Base-by-base conservation (phyloP, 208 protist genomes). In the Leishmania amazonensis region DNA sequence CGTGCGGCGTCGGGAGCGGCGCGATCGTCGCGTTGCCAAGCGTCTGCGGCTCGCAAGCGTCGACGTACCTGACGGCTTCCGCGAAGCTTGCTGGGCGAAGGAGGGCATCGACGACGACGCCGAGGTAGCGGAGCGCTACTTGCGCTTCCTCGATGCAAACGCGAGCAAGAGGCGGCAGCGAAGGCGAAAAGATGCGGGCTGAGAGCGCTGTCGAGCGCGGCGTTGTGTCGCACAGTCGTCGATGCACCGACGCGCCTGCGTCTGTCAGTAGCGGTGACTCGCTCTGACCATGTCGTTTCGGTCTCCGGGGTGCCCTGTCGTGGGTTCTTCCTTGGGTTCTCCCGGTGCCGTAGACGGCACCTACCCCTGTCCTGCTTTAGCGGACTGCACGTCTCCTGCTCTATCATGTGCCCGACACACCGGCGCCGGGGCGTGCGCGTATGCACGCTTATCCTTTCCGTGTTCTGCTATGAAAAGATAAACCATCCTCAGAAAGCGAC, bases 41-140 rank as follows among this genome's bases (percentile, higher is more conserved):
- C 77, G 78, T 17, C n/a, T 90, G 35, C 76, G 80, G 11, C 80
- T 84, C n/a, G 67, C 83, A 49, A 76, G 58, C 28, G 71, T 75
- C 2, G 81, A 86, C 38, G 80, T 83, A 17, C 84, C 87, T 0
- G 64, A 88, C 64, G 47, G 68, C n/a, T 90, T 85, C 45, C 79
- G 78, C 3, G 76, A 78, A 73, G 49, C 83, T 75, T 90, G 87
- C 73, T 88, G 78, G 76, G 11, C 76, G 15, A 73, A 88, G 40
- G 62, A 80, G n/a, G 81, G 87, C 71, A 77, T 93, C 58, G 88
- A 90, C 57, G 84, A 88, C 24, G 85, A 91, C 7, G 80, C 35
- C n/a, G 78, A 81, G 64, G 80, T 91, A 28, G 83, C 81, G 15
- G 45, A 9, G 17, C 81, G 62, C 38, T 90, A 87, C 73, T 49